Base-by-base conservation (phyloP, 2,329 filamentous ascomycete species). In the Lachnellula arida region DNA sequence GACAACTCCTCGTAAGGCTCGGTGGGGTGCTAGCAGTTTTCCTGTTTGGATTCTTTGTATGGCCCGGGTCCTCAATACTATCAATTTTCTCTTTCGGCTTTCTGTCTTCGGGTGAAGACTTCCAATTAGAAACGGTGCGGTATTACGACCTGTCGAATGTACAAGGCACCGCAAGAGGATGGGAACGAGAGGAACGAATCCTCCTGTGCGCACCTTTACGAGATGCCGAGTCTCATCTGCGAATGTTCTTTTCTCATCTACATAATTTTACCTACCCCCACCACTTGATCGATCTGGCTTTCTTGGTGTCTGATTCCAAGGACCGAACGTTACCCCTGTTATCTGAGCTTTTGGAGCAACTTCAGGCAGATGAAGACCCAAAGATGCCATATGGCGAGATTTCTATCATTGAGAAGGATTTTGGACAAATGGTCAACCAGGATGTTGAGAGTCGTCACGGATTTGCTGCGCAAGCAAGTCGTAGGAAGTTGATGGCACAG, bases 221-320 rank as follows among this genome's bases (percentile, higher is more conserved):
- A 73, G 95, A 99, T 73, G 94, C 94, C 46, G 86, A 95, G 68
- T 81, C 89, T 25, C 94, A 99, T 78, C 76, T 99, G 49, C 84
- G 87, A 59, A 97, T 99, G 93, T 97, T 99, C 81, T 99, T 99
- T 75, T 88, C 88, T n/a, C 95, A 99, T 71, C 80, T 99, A 56
- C 86, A 86, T 64, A 99, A 99, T 74, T 87, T 99, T 63, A 99
- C 94, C 17, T 99, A 99, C 69, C 94, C 94, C 0, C 94, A 99
- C 72, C 88, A 96, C 70, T 81, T 99, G 50, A 95, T 99, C 69
- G 94, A 99, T 71, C 81, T 99, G 47, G 94, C 94, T 5, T 99
- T 99, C 70, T 79, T 99, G 34, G 94, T 99, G 23, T 97, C 94
- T 57, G 94, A 99, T 71, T 97, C 94, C 34, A 97, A 96, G 71